Conservation (phyloP, 139 green algal genomes). For the Chlorella vulgaris region DNA sequence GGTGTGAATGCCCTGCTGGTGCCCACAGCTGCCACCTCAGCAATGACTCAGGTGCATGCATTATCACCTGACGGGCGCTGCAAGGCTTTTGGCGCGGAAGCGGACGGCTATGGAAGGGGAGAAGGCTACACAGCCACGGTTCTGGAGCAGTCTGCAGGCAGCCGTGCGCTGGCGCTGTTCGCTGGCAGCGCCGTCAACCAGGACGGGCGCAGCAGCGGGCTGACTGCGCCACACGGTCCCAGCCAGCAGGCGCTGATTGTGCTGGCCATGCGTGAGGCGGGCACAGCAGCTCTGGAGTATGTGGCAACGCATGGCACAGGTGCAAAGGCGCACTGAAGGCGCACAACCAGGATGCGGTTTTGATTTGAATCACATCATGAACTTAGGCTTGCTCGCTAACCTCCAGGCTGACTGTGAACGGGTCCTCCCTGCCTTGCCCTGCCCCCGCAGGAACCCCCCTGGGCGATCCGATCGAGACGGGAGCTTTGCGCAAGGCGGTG, state of each 20-base stretch:
- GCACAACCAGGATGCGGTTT: too few species aligned
- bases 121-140: slow-evolving; percentile 72
- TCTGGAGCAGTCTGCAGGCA: slow-evolving; percentile 50
- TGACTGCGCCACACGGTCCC: slow-evolving; percentile 86
- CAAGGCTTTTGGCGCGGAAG: slow-evolving; percentile 84
- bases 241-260: slow-evolving; percentile 75
- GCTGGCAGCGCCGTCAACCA: slow-evolving; percentile 83
- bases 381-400: too few species aligned
- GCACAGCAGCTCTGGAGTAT: slow-evolving; percentile 18
- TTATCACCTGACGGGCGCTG: slow-evolving; percentile 74
- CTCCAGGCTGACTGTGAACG: too few species aligned
- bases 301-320: slow-evolving; percentile 60
- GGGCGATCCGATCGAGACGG: slow-evolving; percentile 84
- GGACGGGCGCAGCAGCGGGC: slow-evolving; percentile 82
- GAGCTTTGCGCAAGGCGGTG: slow-evolving; percentile 70
- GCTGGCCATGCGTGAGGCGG: slow-evolving; percentile 41
- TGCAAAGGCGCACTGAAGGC: too few species aligned
- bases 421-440: too few species aligned
- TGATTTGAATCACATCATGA: too few species aligned
- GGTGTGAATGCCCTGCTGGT: slow-evolving; percentile 80
- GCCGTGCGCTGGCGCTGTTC: slow-evolving; percentile 47
- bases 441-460: slow-evolving; percentile 69
- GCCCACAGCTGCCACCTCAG: slow-evolving; percentile 64
- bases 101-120: slow-evolving; percentile 85
- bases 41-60: slow-evolving; percentile 70